phyloP scores from a whole-genome alignment of 768 basidiomycete species.

The Calocybe gangraenosa region DNA sequence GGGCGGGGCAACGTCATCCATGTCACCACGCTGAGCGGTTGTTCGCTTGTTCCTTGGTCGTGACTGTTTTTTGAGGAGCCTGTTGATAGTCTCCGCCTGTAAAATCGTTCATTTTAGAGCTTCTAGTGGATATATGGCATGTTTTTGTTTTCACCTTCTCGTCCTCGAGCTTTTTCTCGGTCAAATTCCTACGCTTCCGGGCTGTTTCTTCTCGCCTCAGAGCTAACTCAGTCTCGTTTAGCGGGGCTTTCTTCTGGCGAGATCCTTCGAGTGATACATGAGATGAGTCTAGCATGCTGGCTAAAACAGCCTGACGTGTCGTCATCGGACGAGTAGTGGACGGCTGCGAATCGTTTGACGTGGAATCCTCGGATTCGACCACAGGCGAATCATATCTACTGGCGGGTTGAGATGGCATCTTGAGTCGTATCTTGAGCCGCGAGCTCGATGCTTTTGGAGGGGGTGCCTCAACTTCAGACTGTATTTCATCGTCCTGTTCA shows the following conservation, averaged over 20 bases:
- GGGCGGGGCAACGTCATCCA: slow-evolving; percentile 19
- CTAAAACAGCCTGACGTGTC: slow-evolving; percentile 66
- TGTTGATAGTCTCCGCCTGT: slow-evolving; percentile 85
- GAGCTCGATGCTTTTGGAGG: slow-evolving; percentile 9
- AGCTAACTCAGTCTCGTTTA: slow-evolving; percentile 20
- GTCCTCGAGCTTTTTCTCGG: slow-evolving; percentile 81
- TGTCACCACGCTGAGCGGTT: slow-evolving; percentile 35
- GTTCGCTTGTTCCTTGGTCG: slow-evolving; percentile 60
- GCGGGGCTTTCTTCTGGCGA: slow-evolving; percentile 19
- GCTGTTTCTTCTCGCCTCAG: slow-evolving; percentile 73
- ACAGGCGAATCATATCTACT: slow-evolving; percentile 15
- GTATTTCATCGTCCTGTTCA: slow-evolving; percentile 33
- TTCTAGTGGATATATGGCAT: background rate
- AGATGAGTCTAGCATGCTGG: slow-evolving; percentile 61
- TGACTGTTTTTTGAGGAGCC: slow-evolving; percentile 82
- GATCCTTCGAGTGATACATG: slow-evolving; percentile 54
- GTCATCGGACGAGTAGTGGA: slow-evolving; percentile 40
- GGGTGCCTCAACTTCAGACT: slow-evolving; percentile 9
- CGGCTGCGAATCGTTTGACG: slow-evolving; percentile 21
- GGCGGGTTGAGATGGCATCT: slow-evolving; percentile 19
- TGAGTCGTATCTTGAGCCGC: slow-evolving; percentile 16
- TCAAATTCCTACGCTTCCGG: slow-evolving; percentile 73
- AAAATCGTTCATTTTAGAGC: background rate
- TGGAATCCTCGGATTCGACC: slow-evolving; percentile 37
- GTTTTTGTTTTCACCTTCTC: slow-evolving; percentile 56